These are phyloP conservation scores for Myrmaecium sp. DNA, from an alignment of 2,329 filamentous ascomycete species.

Conservation along the genomic window DNA sequence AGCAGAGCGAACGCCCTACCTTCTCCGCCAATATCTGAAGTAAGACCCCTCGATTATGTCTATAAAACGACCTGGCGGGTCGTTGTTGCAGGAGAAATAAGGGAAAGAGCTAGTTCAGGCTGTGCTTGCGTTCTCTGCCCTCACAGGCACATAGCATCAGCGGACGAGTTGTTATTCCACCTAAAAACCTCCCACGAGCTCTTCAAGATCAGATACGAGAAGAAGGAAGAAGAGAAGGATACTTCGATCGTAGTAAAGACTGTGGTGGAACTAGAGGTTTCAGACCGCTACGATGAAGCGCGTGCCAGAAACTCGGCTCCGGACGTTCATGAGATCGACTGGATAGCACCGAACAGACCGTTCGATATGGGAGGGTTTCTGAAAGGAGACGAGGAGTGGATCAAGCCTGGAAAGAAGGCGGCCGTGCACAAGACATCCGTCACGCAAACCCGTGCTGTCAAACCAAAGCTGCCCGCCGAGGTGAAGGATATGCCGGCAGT, in stretches of 20 bases:
- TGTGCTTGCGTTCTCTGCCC: slow-evolving; percentile 10
- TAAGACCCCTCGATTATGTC: slow-evolving; percentile 3
- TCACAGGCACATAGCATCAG: slow-evolving; percentile 3
- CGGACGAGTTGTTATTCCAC: slow-evolving; percentile 18
- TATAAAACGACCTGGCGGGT: slow-evolving; percentile 5
- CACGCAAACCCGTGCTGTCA: slow-evolving; percentile 1
- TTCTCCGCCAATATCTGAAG: background rate
- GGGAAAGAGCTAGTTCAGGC: slow-evolving; percentile 5
- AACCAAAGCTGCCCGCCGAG: slow-evolving; percentile 7
- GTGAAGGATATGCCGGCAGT: slow-evolving; percentile 7
- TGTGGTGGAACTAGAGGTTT: slow-evolving; percentile 8
- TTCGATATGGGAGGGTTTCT: slow-evolving; percentile 21
- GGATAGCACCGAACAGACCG: slow-evolving; percentile 15
- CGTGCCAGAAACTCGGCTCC: slow-evolving; percentile 11
- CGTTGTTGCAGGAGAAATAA: slow-evolving; percentile 10
- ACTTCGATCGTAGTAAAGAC: slow-evolving; percentile 7
- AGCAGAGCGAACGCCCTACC: slow-evolving; percentile 1
- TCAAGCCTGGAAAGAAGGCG: slow-evolving; percentile 7
- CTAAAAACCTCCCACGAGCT: slow-evolving; percentile 17
- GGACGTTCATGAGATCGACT: slow-evolving; percentile 13
- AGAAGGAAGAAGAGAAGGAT: slow-evolving; percentile 5
- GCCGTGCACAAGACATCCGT: background rate
- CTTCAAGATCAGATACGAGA: slow-evolving; percentile 12
- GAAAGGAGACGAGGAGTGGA: slow-evolving; percentile 17
- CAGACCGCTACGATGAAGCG: slow-evolving; percentile 8